Percentiles rank a stretch among this genome's conserved stretches.
These are phyloP conservation scores for Pseudonectria buxi DNA, from an alignment of 2,329 filamentous ascomycete genomes.

Conservation along the genomic window DNA sequence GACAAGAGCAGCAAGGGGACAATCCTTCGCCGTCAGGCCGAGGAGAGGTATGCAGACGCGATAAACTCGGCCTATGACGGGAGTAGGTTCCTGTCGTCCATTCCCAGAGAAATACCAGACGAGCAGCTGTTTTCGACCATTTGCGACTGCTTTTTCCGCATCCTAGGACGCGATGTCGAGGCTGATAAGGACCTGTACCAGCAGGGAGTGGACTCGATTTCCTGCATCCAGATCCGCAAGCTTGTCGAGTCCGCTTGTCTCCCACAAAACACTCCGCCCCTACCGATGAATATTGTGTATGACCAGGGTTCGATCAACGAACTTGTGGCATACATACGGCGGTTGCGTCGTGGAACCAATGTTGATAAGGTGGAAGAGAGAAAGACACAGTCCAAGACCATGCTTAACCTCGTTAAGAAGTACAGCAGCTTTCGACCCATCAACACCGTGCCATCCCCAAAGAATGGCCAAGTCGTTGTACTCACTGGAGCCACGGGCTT, in stretches of 20 bases:
- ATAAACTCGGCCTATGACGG: conserved; percentile 41
- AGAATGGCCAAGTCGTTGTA: conserved; percentile 19
- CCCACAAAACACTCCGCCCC: background rate
- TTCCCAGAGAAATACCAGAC: conserved; percentile 17
- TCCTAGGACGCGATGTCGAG: conserved; percentile 22
- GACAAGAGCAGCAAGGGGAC: conserved; percentile 60
- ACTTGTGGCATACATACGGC: conserved; percentile 16
- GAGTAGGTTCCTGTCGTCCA: background rate
- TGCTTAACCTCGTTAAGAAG: conserved; percentile 5
- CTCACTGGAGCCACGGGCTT: conserved; percentile 62
- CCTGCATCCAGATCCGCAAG: conserved; percentile 45
- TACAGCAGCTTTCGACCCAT: conserved; percentile 5
- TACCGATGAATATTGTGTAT: conserved; percentile 54
- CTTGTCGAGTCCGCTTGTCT: conserved; percentile 22
- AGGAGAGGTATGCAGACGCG: conserved; percentile 37
- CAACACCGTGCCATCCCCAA: rapidly evolving
- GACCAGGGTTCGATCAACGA: conserved; percentile 47
- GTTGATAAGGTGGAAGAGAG: conserved; percentile 1
- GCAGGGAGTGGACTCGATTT: conserved; percentile 54
- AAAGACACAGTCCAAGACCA: background rate
- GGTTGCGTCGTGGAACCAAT: background rate
- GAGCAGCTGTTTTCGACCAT: conserved; percentile 31
- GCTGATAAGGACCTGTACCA: conserved; percentile 46
- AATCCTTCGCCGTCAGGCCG: conserved; percentile 44
- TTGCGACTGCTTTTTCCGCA: conserved; percentile 22